These are phyloP conservation scores for Rhodotorula taiwanensis DNA, from an alignment of 768 basidiomycete species.

Conservation along the genomic window DNA sequence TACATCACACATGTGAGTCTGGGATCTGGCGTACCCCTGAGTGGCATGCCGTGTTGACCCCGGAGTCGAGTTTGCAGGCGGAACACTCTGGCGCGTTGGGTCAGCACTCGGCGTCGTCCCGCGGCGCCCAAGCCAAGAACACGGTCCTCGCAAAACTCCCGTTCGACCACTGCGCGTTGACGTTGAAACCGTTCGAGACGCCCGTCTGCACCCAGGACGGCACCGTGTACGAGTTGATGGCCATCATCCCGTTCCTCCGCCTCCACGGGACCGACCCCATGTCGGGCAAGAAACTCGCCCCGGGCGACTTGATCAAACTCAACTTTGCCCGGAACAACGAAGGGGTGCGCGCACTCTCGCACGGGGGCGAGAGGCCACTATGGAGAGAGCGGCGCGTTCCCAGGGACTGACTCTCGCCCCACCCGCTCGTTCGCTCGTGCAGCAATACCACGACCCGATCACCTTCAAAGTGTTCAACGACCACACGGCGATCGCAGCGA, in stretches of 20 bases:
- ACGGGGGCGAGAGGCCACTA: no score
- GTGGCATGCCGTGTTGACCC: neutral
- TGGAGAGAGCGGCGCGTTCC: no score
- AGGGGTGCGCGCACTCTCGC: no score
- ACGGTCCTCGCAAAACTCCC: conserved; percentile 32
- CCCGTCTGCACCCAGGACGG: conserved; percentile 39
- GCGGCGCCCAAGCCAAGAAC: conserved; percentile 54
- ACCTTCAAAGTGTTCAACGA: conserved; percentile 96
- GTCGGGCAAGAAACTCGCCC: conserved; percentile 46
- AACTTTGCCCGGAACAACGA: conserved; percentile 46
- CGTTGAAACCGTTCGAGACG: conserved; percentile 41
- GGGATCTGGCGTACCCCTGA: neutral
- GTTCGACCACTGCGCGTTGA: conserved; percentile 35
- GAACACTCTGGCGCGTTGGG: conserved; percentile 76
- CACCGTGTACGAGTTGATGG: conserved; percentile 39
- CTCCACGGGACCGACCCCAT: conserved; percentile 46
- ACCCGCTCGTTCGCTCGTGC: conserved; percentile 27
- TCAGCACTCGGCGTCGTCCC: conserved; percentile 66
- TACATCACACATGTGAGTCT: conserved; percentile 63
- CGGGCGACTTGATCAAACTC: conserved; percentile 47
- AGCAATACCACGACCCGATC: conserved; percentile 81
- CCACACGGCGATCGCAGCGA: conserved; percentile 88
- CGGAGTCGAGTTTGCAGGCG: conserved; percentile 52
- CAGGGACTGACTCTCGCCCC: no score
- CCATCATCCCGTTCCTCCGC: conserved; percentile 40